These are phyloP conservation scores for Boletellus sp. DNA, from an alignment of 768 basidiomycete genomes.

Conservation along the genomic window DNA sequence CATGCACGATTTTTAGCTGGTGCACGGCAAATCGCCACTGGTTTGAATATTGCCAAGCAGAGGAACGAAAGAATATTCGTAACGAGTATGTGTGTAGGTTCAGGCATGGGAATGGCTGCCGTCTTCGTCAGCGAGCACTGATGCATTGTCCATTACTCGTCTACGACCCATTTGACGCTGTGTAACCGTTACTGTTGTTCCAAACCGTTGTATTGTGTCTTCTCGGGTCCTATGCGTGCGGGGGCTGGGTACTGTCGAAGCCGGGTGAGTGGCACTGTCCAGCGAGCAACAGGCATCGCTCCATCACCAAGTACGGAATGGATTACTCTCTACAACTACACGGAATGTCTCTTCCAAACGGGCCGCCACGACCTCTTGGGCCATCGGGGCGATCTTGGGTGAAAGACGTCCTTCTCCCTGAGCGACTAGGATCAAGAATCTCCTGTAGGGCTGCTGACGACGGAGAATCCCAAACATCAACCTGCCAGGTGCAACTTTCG, in stretches of 20 bases:
- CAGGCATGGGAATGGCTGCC: constrained; percentile 89
- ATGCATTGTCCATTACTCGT: constrained; percentile 3
- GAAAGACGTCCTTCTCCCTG: constrained; percentile 59
- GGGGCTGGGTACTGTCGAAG: too few relatives aligned
- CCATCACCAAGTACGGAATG: too few relatives aligned
- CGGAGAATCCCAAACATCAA: constrained; percentile 68
- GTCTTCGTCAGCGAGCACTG: constrained; percentile 83
- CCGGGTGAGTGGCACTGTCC: too few relatives aligned
- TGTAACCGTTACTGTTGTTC: not conserved
- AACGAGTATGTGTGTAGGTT: constrained; percentile 89
- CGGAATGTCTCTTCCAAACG: constrained; percentile 56
- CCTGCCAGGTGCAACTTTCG: constrained; percentile 73
- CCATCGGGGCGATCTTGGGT: constrained; percentile 65
- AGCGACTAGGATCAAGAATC: constrained; percentile 52
- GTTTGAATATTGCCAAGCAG: constrained; percentile 75
- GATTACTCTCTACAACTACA: too few relatives aligned
- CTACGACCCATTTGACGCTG: not conserved
- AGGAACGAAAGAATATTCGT: constrained; percentile 74
- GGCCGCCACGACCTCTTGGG: constrained; percentile 50
- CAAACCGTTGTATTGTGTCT: too few relatives aligned
- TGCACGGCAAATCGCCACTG: constrained; percentile 84
- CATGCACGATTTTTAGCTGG: constrained; percentile 48
- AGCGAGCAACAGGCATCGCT: too few relatives aligned
- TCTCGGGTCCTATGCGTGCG: too few relatives aligned
- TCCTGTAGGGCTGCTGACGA: constrained; percentile 29